Percentiles rank a stretch among this genome's conserved stretches.
Conservation (phyloP, 2,329 filamentous ascomycete genomes). For the Stylonectria norvegica region DNA sequence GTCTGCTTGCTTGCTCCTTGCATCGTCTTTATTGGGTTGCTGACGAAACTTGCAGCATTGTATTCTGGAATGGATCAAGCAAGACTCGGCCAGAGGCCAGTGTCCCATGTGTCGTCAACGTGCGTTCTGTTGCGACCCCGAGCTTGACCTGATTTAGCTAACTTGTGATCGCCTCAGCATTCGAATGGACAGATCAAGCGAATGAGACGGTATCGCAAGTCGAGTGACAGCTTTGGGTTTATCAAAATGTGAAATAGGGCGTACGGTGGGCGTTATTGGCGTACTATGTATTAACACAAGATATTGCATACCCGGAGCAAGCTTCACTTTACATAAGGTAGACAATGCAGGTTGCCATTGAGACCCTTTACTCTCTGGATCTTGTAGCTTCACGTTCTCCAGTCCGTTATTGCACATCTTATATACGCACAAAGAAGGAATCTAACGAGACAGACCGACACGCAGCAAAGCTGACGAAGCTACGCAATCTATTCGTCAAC, state of each 20-base stretch:
- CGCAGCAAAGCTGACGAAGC: too few species aligned
- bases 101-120: constrained; percentile 98
- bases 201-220: constrained; percentile 30
- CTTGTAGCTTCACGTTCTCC: too few species aligned
- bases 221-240: constrained; percentile 27
- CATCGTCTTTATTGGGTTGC: constrained; percentile 3
- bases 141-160: constrained; percentile 1
- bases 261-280: constrained; percentile 18
- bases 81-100: constrained; percentile 87
- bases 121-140: constrained; percentile 39
- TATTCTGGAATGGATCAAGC: constrained; percentile 92
- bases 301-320: too few species aligned
- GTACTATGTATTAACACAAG: too few species aligned
- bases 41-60: constrained; percentile 66
- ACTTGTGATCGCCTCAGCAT: constrained; percentile 30
- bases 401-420: too few species aligned
- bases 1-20: constrained; percentile 44
- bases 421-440: too few species aligned
- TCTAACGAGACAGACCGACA: too few species aligned
- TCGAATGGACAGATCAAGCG: constrained; percentile 40
- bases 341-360: too few species aligned
- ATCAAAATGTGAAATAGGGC: too few species aligned
- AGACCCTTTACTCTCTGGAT: too few species aligned
- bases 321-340: too few species aligned
- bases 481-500: too few species aligned